Conservation (phyloP, 441 rosid genomes). For the Adansonia rubrostipa region DNA sequence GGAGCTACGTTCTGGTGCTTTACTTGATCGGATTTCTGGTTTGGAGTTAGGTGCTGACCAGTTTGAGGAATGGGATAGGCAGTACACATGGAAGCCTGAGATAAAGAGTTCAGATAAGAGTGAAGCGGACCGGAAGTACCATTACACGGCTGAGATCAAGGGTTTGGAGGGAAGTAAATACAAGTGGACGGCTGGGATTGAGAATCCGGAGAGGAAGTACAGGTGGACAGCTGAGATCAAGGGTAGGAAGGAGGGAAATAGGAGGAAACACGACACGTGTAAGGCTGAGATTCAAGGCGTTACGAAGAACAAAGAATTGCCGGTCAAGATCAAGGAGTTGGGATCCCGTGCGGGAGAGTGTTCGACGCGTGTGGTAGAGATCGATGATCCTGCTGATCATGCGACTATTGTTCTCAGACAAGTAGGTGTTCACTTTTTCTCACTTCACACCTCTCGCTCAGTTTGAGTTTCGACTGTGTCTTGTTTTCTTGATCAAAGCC, state of each 20-base stretch:
- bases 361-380: conserved; percentile 14
- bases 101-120: background rate
- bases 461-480: background rate
- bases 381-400: conserved; percentile 1
- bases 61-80: background rate
- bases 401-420: background rate
- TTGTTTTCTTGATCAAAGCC: background rate
- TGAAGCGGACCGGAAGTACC: background rate
- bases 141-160: background rate
- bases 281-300: background rate
- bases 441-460: background rate
- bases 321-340: background rate
- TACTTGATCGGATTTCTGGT: background rate
- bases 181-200: conserved; percentile 19
- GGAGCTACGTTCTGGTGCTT: background rate
- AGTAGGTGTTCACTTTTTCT: background rate
- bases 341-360: background rate
- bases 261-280: background rate
- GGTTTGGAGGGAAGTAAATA: conserved; percentile 2
- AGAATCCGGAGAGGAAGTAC: background rate
- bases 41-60: conserved; percentile 4
- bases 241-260: background rate
- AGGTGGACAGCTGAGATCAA: conserved; percentile 6
- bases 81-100: conserved; percentile 12
- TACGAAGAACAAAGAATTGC: background rate